Base-by-base conservation (phyloP, 1,284 basidiomycete species). In the Cutaneotrichosporon sp. region DNA sequence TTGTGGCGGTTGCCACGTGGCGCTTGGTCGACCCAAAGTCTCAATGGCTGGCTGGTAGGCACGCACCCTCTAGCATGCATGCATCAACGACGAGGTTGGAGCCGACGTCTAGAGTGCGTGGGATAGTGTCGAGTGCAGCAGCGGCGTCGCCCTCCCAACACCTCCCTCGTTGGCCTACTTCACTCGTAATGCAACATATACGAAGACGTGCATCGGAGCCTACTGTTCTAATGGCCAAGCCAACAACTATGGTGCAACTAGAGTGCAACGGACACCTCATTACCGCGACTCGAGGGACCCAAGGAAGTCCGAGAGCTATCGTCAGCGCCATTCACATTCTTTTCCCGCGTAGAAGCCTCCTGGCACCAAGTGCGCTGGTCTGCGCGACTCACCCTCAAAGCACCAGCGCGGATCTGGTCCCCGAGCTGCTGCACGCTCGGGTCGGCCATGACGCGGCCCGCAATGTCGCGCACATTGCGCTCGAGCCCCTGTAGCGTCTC, bases 391-490 rank as follows among this genome's bases (percentile, higher is more conserved):
- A 93, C 90, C 87, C 92, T 95, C 67, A 97, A 77, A 16, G 92
- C 94, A 1, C 91, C 91, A 13, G 84, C 82, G 70, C 94, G 82
- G 63, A 97, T 87, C 66, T 84, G 90, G 73, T 95, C 92, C 2
- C 89, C 90, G 18, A 92, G 84, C 70, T 90, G 90, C 82, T 94
- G 92, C 42, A 97, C 90, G 74, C 96, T 92, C 2, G 91, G 92
- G 74, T 95, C 95, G 0, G 90, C 86, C 82, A 97, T 83, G 36
- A 96, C 87, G 67, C 87, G 85, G 21, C 86, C 81, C 32, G 94
- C 85, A 4, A 89, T 87, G 72, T 97, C 94, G 73, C 88, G 86
- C 46, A 93, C 91, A 8, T 88, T 89, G 46, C 82, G 78, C 81
- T 97, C 94, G 30, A 95, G 70, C 26, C 74, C 76, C 34, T 80